A percentile compares a stretch with the other conserved stretches of the same genome.
Evolutionary conservation across 495 filamentous ascomycete genomes (phyloP).

Genomic region (Echria macrotheca): DNA sequence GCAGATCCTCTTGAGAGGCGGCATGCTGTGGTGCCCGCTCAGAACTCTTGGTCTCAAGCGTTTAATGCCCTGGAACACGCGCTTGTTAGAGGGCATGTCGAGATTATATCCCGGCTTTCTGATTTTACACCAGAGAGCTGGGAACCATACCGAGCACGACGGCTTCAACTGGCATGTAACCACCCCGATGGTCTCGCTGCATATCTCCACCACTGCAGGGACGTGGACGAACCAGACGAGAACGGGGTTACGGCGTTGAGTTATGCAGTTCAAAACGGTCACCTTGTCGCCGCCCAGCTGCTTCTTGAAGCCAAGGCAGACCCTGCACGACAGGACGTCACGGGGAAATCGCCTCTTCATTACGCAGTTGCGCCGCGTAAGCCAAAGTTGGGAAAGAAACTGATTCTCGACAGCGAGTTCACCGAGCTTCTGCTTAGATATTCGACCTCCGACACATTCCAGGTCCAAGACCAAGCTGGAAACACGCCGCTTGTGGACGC

Average conservation of each 20-base stretch:
- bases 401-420: background rate
- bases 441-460: too few species aligned
- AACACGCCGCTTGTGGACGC: background rate
- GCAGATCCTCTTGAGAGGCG: too few species aligned
- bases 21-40: too few species aligned
- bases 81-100: background rate
- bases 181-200: background rate
- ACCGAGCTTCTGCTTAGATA: background rate
- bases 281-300: background rate
- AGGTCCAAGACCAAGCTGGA: background rate
- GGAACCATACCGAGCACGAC: background rate
- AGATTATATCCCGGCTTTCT: background rate
- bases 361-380: background rate
- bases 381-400: background rate
- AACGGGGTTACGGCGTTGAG: background rate
- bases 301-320: background rate
- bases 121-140: background rate
- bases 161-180: background rate
- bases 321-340: background rate
- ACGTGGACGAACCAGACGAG: background rate
- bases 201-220: background rate
- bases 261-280: background rate
- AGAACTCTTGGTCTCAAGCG: too few species aligned
- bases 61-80: constrained; percentile 1
- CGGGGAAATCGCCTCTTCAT: constrained; percentile 1